These are phyloP conservation scores for Mortierella sp. DNA, from an alignment of 371 early-diverging fungal species.

Conservation along the genomic window DNA sequence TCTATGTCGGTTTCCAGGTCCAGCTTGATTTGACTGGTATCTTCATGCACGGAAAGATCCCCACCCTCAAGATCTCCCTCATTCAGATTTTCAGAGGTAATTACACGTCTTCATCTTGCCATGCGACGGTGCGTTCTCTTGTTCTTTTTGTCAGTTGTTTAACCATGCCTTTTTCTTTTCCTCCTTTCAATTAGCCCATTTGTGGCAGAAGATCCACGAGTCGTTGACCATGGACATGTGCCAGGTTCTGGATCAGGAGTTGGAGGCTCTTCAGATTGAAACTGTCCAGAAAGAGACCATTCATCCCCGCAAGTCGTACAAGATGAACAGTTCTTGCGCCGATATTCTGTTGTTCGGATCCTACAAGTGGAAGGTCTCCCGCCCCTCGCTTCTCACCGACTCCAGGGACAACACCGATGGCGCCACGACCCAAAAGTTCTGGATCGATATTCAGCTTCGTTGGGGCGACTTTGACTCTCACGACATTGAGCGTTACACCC, in stretches of 20 bases:
- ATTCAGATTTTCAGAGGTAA: conserved; percentile 96
- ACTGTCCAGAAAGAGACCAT: conserved; percentile 99
- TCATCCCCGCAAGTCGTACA: conserved; percentile 99
- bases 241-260: conserved; percentile 98
- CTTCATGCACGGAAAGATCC: conserved; percentile 99
- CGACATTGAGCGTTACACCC: conserved; percentile 98
- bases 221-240: conserved; percentile 92
- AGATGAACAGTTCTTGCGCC: conserved; percentile 95
- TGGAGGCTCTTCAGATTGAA: conserved; percentile 98
- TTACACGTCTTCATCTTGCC: neutral
- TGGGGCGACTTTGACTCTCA: conserved; percentile 99
- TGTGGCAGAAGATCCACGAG: conserved; percentile 99
- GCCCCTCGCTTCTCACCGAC: conserved; percentile 93
- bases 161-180: neutral
- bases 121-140: neutral
- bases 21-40: conserved; percentile 99
- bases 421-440: conserved; percentile 96
- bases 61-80: conserved; percentile 98
- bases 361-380: conserved; percentile 97
- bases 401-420: conserved; percentile 95
- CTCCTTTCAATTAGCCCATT: conserved; percentile 74
- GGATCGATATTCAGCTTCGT: conserved; percentile 98
- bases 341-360: conserved; percentile 97
- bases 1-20: conserved; percentile 99
- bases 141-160: neutral